Conservation (phyloP, 1,139 yeast genomes). For the Geotrichum fermentans region DNA sequence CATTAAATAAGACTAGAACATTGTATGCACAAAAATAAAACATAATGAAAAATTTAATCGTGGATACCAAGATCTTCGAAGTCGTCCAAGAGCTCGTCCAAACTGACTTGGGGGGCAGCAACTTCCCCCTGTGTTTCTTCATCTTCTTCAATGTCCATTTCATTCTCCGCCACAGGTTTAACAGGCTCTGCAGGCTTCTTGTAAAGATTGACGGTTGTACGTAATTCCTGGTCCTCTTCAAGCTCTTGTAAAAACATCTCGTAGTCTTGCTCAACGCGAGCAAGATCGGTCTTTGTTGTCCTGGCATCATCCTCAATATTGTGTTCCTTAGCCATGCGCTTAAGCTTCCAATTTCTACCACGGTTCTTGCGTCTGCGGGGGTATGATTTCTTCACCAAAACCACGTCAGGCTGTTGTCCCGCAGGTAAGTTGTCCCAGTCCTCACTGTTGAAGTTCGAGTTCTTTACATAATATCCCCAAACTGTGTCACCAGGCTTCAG, state of each 20-base stretch:
- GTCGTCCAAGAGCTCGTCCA: slow-evolving; percentile 22
- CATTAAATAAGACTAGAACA: not conserved
- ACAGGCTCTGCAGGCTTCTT: slow-evolving; percentile 45
- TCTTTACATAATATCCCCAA: slow-evolving; percentile 79
- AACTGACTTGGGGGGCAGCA: slow-evolving; percentile 19
- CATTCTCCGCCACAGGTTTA: slow-evolving; percentile 7
- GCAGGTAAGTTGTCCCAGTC: slow-evolving; percentile 69
- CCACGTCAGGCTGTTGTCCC: slow-evolving; percentile 67
- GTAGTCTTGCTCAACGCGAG: slow-evolving; percentile 90
- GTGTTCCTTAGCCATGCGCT: slow-evolving; percentile 97
- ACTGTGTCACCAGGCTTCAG: slow-evolving; percentile 95
- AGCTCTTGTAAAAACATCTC: slow-evolving; percentile 94
- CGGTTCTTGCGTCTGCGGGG: slow-evolving; percentile 70
- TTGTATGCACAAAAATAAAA: not conserved
- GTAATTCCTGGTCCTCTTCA: slow-evolving; percentile 93
- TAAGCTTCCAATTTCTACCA: slow-evolving; percentile 88
- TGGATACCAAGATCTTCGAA: slow-evolving; percentile 20
- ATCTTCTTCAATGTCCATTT: slow-evolving; percentile 17
- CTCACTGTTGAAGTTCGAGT: slow-evolving; percentile 81
- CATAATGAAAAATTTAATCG: slow-evolving; percentile 2
- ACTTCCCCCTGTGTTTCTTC: slow-evolving; percentile 9
- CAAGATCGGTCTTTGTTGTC: slow-evolving; percentile 85
- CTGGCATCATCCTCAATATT: slow-evolving; percentile 66
- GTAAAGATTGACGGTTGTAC: slow-evolving; percentile 85
- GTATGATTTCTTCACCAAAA: slow-evolving; percentile 86